Conservation (phyloP, 805 yeast genomes). For the Pichia ethanolica region DNA sequence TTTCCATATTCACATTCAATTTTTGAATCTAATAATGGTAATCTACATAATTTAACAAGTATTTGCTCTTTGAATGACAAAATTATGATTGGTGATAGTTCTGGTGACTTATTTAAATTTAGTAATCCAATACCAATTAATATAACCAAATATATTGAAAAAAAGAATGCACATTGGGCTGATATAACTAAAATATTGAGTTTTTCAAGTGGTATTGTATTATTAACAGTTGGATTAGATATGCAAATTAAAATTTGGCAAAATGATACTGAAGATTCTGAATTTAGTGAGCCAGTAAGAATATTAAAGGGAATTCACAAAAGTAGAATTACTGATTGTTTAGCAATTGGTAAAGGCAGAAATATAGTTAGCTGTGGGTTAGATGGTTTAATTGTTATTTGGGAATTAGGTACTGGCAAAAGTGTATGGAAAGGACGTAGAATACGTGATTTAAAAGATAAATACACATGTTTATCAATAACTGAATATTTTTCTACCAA, state of each 20-base stretch:
- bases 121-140: neutral
- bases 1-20: constrained; percentile 15
- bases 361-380: constrained; percentile 49
- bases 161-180: constrained; percentile 31
- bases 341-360: constrained; percentile 56
- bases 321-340: constrained; percentile 39
- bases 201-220: constrained; percentile 61
- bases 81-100: constrained; percentile 1
- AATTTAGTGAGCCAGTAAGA: constrained; percentile 36
- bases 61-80: neutral
- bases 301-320: constrained; percentile 42
- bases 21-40: constrained; percentile 11
- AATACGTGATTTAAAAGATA: constrained; percentile 29
- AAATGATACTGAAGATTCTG: constrained; percentile 25
- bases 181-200: constrained; percentile 38
- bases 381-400: constrained; percentile 52
- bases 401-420: constrained; percentile 63
- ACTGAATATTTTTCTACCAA: no score
- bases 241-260: constrained; percentile 58
- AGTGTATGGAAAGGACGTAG: constrained; percentile 35
- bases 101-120: constrained; percentile 4
- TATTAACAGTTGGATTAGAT: constrained; percentile 53
- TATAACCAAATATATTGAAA: neutral
- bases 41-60: neutral
- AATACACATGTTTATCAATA: constrained; percentile 20